Evolutionary conservation across 257 asterid species (phyloP).

Genomic region (Lycium ferocissimum): DNA sequence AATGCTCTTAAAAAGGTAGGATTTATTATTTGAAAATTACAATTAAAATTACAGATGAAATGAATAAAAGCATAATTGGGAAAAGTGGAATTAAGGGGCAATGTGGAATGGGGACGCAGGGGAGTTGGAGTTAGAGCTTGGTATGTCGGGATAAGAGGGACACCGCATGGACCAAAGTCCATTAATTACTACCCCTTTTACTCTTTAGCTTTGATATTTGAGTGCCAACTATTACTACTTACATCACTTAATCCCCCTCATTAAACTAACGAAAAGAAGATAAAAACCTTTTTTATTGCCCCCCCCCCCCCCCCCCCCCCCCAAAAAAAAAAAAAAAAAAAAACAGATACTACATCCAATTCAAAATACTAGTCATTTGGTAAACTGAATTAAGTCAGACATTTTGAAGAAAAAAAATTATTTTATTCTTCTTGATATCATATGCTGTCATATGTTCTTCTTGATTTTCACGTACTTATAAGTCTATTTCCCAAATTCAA

Average conservation of each 20-base stretch:
- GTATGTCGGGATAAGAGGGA: conserved; percentile 48
- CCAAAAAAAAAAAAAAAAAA: no score
- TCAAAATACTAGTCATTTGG: no score
- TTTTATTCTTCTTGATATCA: not conserved
- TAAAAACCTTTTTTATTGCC: no score
- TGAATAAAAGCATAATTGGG: not conserved
- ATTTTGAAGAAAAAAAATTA: not conserved
- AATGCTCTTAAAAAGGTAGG: not conserved
- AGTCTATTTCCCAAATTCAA: not conserved
- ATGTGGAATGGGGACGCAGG: not conserved
- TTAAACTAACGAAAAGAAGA: no score
- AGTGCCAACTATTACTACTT: conserved; percentile 1
- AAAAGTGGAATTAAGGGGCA: not conserved
- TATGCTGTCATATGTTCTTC: not conserved
- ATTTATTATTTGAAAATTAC: not conserved
- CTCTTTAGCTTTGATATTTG: conserved; percentile 38
- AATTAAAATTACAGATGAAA: not conserved
- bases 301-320: not conserved
- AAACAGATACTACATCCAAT: no score
- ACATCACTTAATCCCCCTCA: not conserved
- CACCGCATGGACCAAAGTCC: conserved; percentile 40
- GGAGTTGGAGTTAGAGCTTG: conserved; percentile 38
- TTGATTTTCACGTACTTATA: conserved; percentile 1
- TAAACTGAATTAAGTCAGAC: not conserved
- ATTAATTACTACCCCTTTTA: not conserved